Evolutionary conservation across 805 yeast species (phyloP).

Genomic region (Cyberlindnera veronae): DNA sequence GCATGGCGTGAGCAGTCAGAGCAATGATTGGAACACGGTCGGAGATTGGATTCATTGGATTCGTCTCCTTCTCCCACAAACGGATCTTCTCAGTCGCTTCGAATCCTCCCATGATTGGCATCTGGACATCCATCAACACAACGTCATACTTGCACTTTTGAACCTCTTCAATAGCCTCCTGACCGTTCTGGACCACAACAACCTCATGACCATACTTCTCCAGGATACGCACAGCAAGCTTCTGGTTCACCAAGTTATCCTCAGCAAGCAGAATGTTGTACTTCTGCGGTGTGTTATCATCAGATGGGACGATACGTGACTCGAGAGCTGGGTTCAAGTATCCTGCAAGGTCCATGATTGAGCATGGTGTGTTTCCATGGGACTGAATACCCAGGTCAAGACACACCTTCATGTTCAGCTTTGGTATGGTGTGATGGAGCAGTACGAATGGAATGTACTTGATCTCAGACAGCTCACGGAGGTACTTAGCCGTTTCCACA

Average conservation of each 20-base stretch:
- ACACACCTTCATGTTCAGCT: conserved; percentile 75
- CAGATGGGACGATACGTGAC: conserved; percentile 74
- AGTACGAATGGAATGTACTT: conserved; percentile 83
- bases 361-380: conserved; percentile 86
- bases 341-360: conserved; percentile 76
- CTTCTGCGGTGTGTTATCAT: conserved; percentile 72
- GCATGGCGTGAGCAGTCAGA: conserved; percentile 88
- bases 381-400: conserved; percentile 84
- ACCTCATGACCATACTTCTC: conserved; percentile 84
- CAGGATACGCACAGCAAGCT: conserved; percentile 76
- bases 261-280: conserved; percentile 79
- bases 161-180: conserved; percentile 75
- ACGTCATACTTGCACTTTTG: conserved; percentile 67
- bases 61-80: conserved; percentile 79
- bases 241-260: conserved; percentile 83
- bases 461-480: conserved; percentile 69
- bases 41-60: conserved; percentile 63
- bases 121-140: conserved; percentile 87
- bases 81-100: conserved; percentile 85
- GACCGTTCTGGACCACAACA: conserved; percentile 81
- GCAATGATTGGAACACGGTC: conserved; percentile 86
- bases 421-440: conserved; percentile 70
- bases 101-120: conserved; percentile 95
- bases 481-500: conserved; percentile 64
- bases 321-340: conserved; percentile 83